Base-by-base conservation (phyloP, 139 green algal genomes). In the Nannochloris sp. region DNA sequence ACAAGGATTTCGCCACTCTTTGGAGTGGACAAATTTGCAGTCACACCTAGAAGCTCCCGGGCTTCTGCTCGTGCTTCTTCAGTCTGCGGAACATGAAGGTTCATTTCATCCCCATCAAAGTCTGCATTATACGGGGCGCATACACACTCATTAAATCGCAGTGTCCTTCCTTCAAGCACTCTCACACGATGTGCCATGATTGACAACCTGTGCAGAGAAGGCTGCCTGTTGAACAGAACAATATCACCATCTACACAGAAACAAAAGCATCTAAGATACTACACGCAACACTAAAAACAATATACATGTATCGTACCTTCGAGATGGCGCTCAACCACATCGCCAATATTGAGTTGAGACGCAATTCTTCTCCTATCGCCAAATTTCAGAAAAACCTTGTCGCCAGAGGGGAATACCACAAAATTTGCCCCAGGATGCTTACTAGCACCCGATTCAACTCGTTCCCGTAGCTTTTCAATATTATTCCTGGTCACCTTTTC, bases 91-190 rank as follows among this genome's bases (percentile, higher is more conserved):
- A 96, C 82, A 71, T 98, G 93, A 70, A 98, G 72, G 76, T 98
- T 98, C 93, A 98, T 98, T 78, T 98, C 93, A 63, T 99, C 93
- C 9, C 93, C 93, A 75, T 99, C 93, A 77, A 99, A 99, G 74
- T 99, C 93, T 6, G 93, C 93, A 70, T 99, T 99, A 86, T 97
- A 99, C 28, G 93, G 93, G 25, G 75, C 82, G 85, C 93, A 98
- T 13, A 88, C 84, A 68, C 87, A 97, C 85, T 97, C 91, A 78
- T 99, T 99, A 85, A 99, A 97, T 30, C 93, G 81, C 30, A 99
- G 78, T 2, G 93, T 99, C 58, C 89, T 80, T 73, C 86, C 94
- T 4, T 82, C 82, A 72, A 92, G 81, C 53, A 98, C 83, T 29
- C 84, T 81, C 13, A 79, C 93, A 25, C 85, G 63, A 73, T 97